Percentiles rank a stretch among this genome's conserved stretches.
Conservation (phyloP, 495 filamentous ascomycete genomes). For the Neurospora sp. region DNA sequence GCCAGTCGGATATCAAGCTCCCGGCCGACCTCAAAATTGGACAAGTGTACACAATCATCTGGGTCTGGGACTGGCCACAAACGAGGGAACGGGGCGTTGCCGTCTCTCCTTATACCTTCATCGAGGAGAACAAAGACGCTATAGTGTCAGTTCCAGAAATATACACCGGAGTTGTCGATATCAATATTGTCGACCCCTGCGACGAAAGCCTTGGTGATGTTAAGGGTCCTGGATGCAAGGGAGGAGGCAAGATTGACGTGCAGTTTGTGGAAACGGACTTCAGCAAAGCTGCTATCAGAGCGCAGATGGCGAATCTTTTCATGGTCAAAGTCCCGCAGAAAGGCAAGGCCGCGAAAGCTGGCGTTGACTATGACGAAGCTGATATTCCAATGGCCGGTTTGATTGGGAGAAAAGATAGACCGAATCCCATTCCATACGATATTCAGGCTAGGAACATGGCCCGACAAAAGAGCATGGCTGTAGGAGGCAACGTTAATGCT, state of each 20-base stretch:
- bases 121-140: slow-evolving; percentile 28
- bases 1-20: slow-evolving; percentile 67
- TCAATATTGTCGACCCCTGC: slow-evolving; percentile 42
- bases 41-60: slow-evolving; percentile 68
- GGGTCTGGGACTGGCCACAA: slow-evolving; percentile 85
- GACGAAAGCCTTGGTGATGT: slow-evolving; percentile 19
- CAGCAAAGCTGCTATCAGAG: slow-evolving; percentile 20
- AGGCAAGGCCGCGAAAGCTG: slow-evolving; percentile 10
- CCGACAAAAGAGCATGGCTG: background rate
- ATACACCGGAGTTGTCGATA: slow-evolving; percentile 78
- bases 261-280: slow-evolving; percentile 19
- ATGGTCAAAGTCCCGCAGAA: slow-evolving; percentile 24
- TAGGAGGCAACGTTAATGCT: background rate
- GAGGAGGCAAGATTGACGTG: slow-evolving; percentile 8
- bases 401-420: slow-evolving; percentile 5
- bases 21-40: slow-evolving; percentile 41
- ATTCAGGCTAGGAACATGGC: background rate
- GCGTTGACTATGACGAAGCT: background rate
- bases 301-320: slow-evolving; percentile 28
- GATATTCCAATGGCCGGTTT: slow-evolving; percentile 16
- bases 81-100: slow-evolving; percentile 21
- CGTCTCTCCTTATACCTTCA: slow-evolving; percentile 16
- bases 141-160: slow-evolving; percentile 45
- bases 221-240: slow-evolving; percentile 18
- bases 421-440: background rate